Conservation (phyloP, 495 filamentous ascomycete genomes). For the Podospora conica region DNA sequence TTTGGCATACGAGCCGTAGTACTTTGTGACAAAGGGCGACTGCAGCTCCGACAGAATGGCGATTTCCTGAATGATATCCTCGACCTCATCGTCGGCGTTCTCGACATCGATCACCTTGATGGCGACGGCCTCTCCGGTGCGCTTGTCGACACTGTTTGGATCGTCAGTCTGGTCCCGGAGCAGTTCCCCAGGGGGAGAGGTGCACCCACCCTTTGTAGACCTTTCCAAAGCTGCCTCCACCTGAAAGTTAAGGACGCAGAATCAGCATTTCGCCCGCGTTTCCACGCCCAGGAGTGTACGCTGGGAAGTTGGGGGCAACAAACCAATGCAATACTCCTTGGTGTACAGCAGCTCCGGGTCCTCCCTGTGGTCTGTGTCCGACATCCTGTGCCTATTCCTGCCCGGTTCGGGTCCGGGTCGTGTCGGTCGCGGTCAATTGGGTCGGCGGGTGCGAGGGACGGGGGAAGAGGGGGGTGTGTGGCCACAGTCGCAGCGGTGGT, state of each 20-base stretch:
- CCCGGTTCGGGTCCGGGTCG: not conserved
- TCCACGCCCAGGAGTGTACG: not conserved
- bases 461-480: not conserved
- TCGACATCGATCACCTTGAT: constrained; percentile 98
- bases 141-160: constrained; percentile 64
- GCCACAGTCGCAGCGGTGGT: not conserved
- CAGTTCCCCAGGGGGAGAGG: not conserved
- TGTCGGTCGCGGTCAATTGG: not conserved
- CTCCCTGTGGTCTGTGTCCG: constrained; percentile 32
- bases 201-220: constrained; percentile 82
- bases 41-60: constrained; percentile 90
- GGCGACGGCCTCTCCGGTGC: constrained; percentile 77
- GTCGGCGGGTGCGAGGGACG: not conserved
- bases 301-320: constrained; percentile 21
- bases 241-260: constrained; percentile 26
- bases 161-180: constrained; percentile 25
- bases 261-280: constrained; percentile 2
- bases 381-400: constrained; percentile 25
- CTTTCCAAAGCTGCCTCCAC: constrained; percentile 88
- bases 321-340: constrained; percentile 91
- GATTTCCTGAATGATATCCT: constrained; percentile 98
- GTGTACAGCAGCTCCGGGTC: constrained; percentile 88
- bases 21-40: constrained; percentile 92
- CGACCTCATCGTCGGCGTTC: constrained; percentile 95
- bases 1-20: constrained; percentile 91